Base-by-base conservation (phyloP, 169 alveolate species). In the Plasmodium malariae region DNA sequence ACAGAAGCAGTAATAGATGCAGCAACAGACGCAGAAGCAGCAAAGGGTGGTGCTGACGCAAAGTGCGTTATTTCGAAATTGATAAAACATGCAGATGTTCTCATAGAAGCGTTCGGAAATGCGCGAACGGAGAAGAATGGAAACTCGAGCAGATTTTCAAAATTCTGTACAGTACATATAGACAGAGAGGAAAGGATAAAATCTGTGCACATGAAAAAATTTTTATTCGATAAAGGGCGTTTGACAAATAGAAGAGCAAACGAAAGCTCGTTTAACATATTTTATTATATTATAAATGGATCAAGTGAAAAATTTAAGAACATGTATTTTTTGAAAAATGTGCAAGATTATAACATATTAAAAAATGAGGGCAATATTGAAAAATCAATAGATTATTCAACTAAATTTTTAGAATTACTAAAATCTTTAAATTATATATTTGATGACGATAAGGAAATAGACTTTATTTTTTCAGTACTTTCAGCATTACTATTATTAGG, bases 401-500 rank as follows among this genome's bases (percentile, higher is more conserved):
- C 48, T 3, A 62, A 62, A 3, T 60, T 76, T 21, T 6, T 62
- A 11, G 73, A 76, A 45, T 30, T 76, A 32, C 63, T 83, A 30
- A 83, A 67, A 67, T 65, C 91, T 0, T 5, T 83, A 45, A 43
- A 83, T 34, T 21, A 54, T 40, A 49, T 83, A 36, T 68, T 83
- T 65, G 91, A 83, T 36, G 85, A 83, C 40, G 85, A 83, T n/a
- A 78, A 78, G 54, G 85, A 83, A 60, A 67, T 83, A 3, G 80
- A 51, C 17, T 67, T 83, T 83, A 48, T 83, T 32, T 83, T 83
- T 36, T 83, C 91, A 3, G 7, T 68, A 24, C 83, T 83, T 0
- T 83, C 91, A 14, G 91, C 74, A 32, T 34, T 83, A 51, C 37
- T 83, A 43, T 59, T 83, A 12, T 54, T 83, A 36, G 91, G 91